Evolutionary conservation across 2,329 filamentous ascomycete species (phyloP), one percentile per base, ranked within the genome.

Genomic region (Cadophora sp.): DNA sequence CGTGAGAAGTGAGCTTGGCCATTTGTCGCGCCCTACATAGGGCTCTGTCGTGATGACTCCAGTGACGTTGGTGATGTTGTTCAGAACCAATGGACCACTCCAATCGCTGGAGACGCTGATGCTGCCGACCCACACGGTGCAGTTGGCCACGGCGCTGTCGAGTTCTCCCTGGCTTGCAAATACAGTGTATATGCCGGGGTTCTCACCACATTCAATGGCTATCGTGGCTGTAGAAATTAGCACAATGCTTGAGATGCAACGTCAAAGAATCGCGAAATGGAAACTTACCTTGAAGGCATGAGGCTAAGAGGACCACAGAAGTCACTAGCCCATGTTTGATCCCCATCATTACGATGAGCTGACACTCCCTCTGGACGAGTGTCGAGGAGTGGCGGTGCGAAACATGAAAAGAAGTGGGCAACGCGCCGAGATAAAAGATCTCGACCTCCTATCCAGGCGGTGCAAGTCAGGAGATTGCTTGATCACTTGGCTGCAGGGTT

Each of bases 21-120:
- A 16, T 16, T 16, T 16, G 11, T 12, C 31, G 1, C 4, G 11
- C 6, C 27, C 4, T n/a, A 1, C 14, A 22, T 29, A 9, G 26
- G 7, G 9, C 6, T 37, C 31, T 4, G 34, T 55, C 0, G 11
- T 46, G 34, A 62, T n/a, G 7, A 3, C 1, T 12, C 31, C 48
- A 11, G 58, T 46, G 16, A 66, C 31, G 27, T 46, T 62, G 14
- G 53, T 60, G 29, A 67, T 59, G 29, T 64, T 64, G 9, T 59
- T 48, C 16, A 67, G 24, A 22, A 53, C 27, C 8, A 67, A 59
- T 12, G 50, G 22, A 9, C 65, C 65, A 26, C 29, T 51, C 27
- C 56, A 67, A 8, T 53, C n/a, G 3, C 11, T 19, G 1, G 11
- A 29, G 37, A 67, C 58, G 1, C 16, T 12, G 8, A 67, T 29